These are phyloP conservation scores for Sporothrix mexicana DNA, from an alignment of 2,329 filamentous ascomycete genomes.

Conservation along the genomic window DNA sequence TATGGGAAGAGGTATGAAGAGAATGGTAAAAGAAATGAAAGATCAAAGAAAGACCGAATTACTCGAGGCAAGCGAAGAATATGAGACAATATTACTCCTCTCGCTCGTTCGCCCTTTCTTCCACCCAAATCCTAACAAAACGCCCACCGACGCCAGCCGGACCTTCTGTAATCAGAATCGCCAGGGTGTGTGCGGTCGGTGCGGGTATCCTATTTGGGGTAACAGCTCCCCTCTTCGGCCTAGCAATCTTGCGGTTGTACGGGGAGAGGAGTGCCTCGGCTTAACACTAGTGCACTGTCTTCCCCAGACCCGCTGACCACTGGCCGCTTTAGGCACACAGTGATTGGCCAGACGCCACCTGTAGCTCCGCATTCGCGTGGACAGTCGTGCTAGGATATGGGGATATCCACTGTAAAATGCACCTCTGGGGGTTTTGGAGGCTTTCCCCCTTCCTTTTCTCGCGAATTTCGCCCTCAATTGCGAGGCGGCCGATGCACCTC, in stretches of 20 bases:
- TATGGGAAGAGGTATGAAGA: neutral
- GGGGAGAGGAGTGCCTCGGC: slow-evolving; percentile 28
- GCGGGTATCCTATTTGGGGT: slow-evolving; percentile 13
- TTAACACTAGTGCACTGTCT: neutral
- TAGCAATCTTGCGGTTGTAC: neutral
- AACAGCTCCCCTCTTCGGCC: slow-evolving; percentile 10
- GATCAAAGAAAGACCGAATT: neutral
- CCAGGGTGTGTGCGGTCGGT: slow-evolving; percentile 10
- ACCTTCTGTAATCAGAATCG: slow-evolving; percentile 19
- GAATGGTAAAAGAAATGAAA: neutral
- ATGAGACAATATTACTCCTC: neutral
- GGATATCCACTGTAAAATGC: neutral
- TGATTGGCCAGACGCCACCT: slow-evolving; percentile 22
- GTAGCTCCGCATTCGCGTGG: neutral
- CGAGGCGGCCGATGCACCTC: slow-evolving; percentile 3
- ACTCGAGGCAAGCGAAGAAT: slow-evolving; percentile 4
- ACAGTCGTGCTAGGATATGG: neutral
- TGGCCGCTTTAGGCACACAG: neutral
- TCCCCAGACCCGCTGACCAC: slow-evolving; percentile 32
- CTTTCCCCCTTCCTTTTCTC: neutral
- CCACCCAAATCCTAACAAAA: neutral
- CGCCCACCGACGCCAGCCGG: slow-evolving; percentile 22
- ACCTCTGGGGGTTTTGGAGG: neutral
- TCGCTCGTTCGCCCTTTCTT: neutral
- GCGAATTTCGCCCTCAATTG: neutral